A percentile compares a stretch with the other conserved stretches of the same genome.
Evolutionary conservation across 1,284 basidiomycete species (phyloP).

Genomic region (Heterobasidion annosum): DNA sequence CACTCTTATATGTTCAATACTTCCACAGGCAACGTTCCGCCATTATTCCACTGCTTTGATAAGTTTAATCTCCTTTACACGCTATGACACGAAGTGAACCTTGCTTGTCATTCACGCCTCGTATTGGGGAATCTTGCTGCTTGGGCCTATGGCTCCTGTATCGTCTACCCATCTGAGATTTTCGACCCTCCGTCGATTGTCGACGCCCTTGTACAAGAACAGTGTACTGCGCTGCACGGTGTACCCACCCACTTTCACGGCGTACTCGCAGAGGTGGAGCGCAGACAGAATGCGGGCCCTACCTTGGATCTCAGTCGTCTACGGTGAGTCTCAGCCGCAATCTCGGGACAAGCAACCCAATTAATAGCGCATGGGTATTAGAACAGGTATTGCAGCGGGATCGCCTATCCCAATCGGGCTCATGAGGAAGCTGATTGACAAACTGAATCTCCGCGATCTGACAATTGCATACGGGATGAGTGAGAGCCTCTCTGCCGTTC

Average conservation of each 20-base stretch:
- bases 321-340: conserved; percentile 30
- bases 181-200: conserved; percentile 60
- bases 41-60: conserved; percentile 85
- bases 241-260: conserved; percentile 82
- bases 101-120: conserved; percentile 38
- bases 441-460: conserved; percentile 59
- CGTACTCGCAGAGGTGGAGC: conserved; percentile 58
- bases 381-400: conserved; percentile 77
- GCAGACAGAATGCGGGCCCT: conserved; percentile 36
- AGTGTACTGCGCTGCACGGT: conserved; percentile 73
- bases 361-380: conserved; percentile 12
- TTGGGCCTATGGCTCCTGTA: conserved; percentile 65
- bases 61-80: conserved; percentile 29
- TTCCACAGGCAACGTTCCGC: conserved; percentile 62
- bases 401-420: conserved; percentile 72
- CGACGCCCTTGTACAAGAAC: conserved; percentile 55
- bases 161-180: conserved; percentile 67
- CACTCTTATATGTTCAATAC: neutral
- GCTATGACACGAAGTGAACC: conserved; percentile 1
- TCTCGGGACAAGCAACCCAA: neutral
- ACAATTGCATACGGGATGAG: conserved; percentile 83
- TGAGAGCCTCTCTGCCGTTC: conserved; percentile 25
- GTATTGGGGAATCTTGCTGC: conserved; percentile 77
- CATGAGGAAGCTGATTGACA: conserved; percentile 62
- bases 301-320: conserved; percentile 37